Percentiles rank a stretch among this genome's conserved stretches.
phyloP scores from a whole-genome alignment of 2,329 filamentous ascomycete species.

The Grosmannia huntii region DNA sequence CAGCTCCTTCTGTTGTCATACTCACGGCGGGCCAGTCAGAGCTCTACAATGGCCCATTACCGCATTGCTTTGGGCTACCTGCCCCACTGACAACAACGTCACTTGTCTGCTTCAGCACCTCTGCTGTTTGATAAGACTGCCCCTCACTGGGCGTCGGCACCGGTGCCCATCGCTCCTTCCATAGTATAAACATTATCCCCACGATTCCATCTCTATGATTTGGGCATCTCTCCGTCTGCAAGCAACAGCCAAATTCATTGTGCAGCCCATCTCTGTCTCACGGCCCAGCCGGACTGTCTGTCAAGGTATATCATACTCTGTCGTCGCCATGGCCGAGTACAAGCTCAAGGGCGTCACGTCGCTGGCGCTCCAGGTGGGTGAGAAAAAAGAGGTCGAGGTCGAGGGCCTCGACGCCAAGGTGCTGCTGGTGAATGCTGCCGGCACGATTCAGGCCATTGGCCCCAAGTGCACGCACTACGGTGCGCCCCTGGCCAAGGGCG shows the following conservation, averaged over 20 bases:
- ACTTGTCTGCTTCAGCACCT: not conserved
- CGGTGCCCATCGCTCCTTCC: not conserved
- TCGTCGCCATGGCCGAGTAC: slow-evolving; percentile 39
- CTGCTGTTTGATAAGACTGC: not conserved
- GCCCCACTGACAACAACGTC: not conserved
- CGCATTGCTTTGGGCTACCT: not conserved
- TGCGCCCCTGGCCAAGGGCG: slow-evolving; percentile 74
- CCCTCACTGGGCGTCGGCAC: not conserved
- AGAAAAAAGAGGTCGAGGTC: slow-evolving; percentile 82
- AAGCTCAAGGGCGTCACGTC: slow-evolving; percentile 66
- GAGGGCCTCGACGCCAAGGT: slow-evolving; percentile 87
- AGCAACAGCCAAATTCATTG: not conserved
- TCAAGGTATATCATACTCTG: slow-evolving; percentile 7
- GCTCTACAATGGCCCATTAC: not conserved
- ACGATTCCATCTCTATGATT: not conserved
- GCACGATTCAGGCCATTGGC: slow-evolving; percentile 66
- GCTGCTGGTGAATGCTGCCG: slow-evolving; percentile 66
- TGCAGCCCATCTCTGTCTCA: not conserved
- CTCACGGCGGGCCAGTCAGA: not conserved
- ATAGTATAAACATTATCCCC: not conserved
- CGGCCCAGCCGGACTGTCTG: too few relatives aligned
- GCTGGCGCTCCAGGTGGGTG: slow-evolving; percentile 61
- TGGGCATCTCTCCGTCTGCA: not conserved
- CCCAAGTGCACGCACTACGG: slow-evolving; percentile 82
- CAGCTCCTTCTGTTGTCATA: not conserved